phyloP scores from a whole-genome alignment of 805 yeast genomes.

The Hanseniaspora lachancei region DNA sequence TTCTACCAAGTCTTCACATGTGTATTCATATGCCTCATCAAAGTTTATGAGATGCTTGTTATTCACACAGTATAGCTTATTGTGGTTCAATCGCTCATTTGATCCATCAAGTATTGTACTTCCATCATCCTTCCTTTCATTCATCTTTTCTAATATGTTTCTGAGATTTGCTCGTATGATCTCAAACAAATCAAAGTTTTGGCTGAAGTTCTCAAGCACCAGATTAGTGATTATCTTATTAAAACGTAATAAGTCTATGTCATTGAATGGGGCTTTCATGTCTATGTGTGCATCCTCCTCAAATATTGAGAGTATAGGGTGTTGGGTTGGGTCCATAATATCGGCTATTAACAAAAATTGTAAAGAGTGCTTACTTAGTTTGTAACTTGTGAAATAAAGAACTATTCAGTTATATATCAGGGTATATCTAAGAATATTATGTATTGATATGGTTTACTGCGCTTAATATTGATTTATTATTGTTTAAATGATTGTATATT shows the following conservation, averaged over 20 bases:
- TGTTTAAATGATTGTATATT: no score
- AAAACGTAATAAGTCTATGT: constrained; percentile 6
- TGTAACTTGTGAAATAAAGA: no score
- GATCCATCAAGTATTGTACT: neutral
- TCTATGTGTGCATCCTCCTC: constrained; percentile 7
- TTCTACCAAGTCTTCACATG: neutral
- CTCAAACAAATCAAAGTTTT: neutral
- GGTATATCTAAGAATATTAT: no score
- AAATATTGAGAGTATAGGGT: constrained; percentile 11
- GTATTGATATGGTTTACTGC: no score
- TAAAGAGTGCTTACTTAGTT: neutral
- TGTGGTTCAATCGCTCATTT: neutral
- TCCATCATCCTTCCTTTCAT: neutral
- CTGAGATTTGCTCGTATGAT: neutral
- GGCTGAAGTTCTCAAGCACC: neutral
- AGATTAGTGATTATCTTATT: neutral
- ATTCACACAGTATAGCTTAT: constrained; percentile 6
- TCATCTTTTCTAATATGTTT: neutral
- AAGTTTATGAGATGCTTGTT: constrained; percentile 3
- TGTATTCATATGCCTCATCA: neutral
- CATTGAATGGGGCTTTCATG: neutral
- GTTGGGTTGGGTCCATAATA: constrained; percentile 2
- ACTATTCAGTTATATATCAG: no score
- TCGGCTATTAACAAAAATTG: no score
- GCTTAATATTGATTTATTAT: no score